These are phyloP conservation scores for Rhizopogon vesiculosus DNA, from an alignment of 768 basidiomycete genomes.

Conservation along the genomic window DNA sequence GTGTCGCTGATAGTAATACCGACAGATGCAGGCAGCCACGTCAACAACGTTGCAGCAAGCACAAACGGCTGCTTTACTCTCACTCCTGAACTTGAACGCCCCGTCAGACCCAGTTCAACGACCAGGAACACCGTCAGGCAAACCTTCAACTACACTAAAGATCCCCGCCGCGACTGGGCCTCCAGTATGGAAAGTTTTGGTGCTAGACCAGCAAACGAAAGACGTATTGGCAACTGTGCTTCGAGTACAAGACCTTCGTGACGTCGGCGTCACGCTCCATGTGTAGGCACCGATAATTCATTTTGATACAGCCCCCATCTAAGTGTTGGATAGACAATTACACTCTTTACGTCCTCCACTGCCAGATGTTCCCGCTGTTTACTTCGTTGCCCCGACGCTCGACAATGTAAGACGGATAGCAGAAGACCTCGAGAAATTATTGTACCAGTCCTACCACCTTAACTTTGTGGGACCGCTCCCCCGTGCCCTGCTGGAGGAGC, in stretches of 20 bases:
- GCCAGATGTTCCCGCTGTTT: constrained; percentile 93
- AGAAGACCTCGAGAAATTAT: constrained; percentile 82
- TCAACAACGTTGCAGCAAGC: constrained; percentile 75
- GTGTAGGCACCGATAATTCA: constrained; percentile 57
- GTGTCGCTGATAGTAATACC: constrained; percentile 6
- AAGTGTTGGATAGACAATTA: constrained; percentile 59
- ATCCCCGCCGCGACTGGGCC: constrained; percentile 54
- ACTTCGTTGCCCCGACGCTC: constrained; percentile 91
- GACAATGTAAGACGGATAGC: constrained; percentile 87
- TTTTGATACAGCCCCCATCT: constrained; percentile 3
- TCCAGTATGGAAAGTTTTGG: constrained; percentile 93
- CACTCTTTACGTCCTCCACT: constrained; percentile 86
- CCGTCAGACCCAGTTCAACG: constrained; percentile 12
- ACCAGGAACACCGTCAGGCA: constrained; percentile 23
- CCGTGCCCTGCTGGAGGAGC: constrained; percentile 85
- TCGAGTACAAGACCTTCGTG: constrained; percentile 93
- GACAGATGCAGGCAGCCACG: constrained; percentile 35
- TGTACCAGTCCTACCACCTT: constrained; percentile 92
- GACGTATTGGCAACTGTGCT: constrained; percentile 94
- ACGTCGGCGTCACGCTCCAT: constrained; percentile 95
- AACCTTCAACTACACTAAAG: constrained; percentile 42
- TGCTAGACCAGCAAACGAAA: constrained; percentile 93
- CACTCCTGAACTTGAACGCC: constrained; percentile 79
- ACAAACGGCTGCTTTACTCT: constrained; percentile 81
- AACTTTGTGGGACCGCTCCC: constrained; percentile 94